Conservation (phyloP, 352 stramenopile genomes). For the Plasmopara viticola region DNA sequence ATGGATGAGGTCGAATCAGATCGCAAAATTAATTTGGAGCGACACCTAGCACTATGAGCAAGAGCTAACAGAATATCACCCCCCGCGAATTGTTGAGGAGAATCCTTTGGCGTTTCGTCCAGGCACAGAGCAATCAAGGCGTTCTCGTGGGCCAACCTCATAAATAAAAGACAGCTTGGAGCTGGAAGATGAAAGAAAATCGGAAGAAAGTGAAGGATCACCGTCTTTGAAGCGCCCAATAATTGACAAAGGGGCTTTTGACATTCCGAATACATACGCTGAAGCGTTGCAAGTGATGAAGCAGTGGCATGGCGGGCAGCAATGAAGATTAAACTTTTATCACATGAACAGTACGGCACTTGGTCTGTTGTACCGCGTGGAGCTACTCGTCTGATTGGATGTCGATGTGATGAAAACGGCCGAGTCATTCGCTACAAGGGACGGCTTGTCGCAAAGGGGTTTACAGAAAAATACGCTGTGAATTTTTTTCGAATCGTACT, state of each 20-base stretch:
- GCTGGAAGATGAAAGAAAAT: neutral
- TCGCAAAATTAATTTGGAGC: neutral
- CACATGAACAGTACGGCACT: neutral
- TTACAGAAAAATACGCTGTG: neutral
- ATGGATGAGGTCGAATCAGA: constrained; percentile 4
- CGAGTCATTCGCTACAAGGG: neutral
- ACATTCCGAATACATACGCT: no score
- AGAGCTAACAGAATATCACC: constrained; percentile 5
- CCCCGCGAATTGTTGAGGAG: neutral
- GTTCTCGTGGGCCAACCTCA: constrained; percentile 5
- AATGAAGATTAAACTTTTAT: neutral
- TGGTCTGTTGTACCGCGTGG: neutral
- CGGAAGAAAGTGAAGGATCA: constrained; percentile 1
- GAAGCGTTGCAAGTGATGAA: constrained; percentile 6
- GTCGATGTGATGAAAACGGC: neutral
- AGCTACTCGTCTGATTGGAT: neutral
- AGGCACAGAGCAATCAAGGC: neutral
- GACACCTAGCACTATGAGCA: neutral
- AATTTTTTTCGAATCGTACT: neutral
- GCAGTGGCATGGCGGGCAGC: neutral
- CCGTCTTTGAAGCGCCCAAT: neutral
- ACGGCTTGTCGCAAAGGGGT: neutral
- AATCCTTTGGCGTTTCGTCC: neutral
- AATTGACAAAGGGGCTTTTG: neutral
- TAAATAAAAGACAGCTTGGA: neutral